Evolutionary conservation across 345 rosid genomes (phyloP), one percentile per base, ranked within the genome.

Genomic region (Lepidium aucheri): DNA sequence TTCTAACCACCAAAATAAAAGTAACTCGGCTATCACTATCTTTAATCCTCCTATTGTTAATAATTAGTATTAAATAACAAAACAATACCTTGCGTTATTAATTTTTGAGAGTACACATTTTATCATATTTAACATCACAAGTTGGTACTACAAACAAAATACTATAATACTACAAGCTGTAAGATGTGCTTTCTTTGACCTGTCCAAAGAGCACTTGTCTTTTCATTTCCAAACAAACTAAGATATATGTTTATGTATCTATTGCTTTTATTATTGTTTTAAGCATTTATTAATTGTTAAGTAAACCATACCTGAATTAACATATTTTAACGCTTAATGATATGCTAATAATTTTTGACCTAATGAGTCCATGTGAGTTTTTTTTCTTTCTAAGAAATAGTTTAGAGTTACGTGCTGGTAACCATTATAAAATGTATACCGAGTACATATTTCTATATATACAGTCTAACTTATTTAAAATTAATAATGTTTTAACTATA

Each of bases 151-250:
- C 8, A 32, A 32, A 53, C 14, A 7, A 28, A 15, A 53, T 28
- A 28, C 32, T 28, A 28, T 28, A 28, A 28, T 28, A 28, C 32
- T 28, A 28, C 32, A 28, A 34, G 40, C 35, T 53, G 54, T 44
- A 52, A 50, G 45, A 51, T 69, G 45, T 60, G 67, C 35, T 50
- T 59, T 38, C 17, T 49, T 50, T 40, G 44, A 60, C 36, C 59
- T 50, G 60, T 26, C 51, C 14, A 63, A 40, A 26, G 24, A 2
- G 13, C 13, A n/a, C 1, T 40, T 13, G 36, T 40, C 9, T 41
- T 13, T 5, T 58, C n/a, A 26, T 58, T 54, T 58, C 34, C 34
- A 9, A 8, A 39, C 12, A 57, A 24, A 24, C 3, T 24, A 2
- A 2, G 3, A 24, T 24, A 26, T 5, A 6, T 4, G 4, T 28